Base-by-base conservation (phyloP, 2,329 filamentous ascomycete species). In the Sclerotinia nivalis region DNA sequence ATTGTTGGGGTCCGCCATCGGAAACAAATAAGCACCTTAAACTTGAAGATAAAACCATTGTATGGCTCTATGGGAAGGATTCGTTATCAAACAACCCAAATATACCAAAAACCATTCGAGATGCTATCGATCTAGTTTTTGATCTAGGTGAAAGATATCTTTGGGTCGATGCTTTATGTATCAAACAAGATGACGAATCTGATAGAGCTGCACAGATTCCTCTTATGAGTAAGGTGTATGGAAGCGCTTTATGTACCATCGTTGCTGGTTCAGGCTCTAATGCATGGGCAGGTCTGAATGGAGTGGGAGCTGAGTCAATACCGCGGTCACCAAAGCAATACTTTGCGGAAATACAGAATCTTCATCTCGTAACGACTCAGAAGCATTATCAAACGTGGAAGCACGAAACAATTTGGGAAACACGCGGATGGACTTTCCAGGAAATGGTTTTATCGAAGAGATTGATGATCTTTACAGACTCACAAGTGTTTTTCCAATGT, bases 181-280 rank as follows among this genome's bases (percentile, higher is more conserved):
- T 71, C 37, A 47, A 58, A 25, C 52, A 70, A 55, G 68, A 70
- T n/a, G 61, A 70, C 34, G n/a, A 62, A n/a, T 12, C 8, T 18
- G 66, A 69, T 18, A 60, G 50, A 56, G 61, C 10, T 69, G 31
- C 34, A 18, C 67, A 69, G 4, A 55, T 69, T n/a, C 34, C 28
- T 52, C 43, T 45, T 8, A 72, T 78, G 34, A 71, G 71, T 31
- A 72, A 73, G 20, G 52, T 74, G n/a, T 75, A 75, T 64, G 71
- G 72, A 13, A 68, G 69, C 18, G 60, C 70, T 37, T 62, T 71
- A 20, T 72, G 72, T 25, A 71, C 73, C 9, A 64, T 73, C 43
- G 70, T 75, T 49, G 75, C 73, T 22, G 70, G 71, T 3, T 73
- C 71, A 65, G 74, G 75, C 45, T 69, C 72, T 22, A 71, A 76